Evolutionary conservation across 1,139 yeast genomes (phyloP), one percentile per base, ranked within the genome.

Genomic region (Meyerozyma elateridarum): DNA sequence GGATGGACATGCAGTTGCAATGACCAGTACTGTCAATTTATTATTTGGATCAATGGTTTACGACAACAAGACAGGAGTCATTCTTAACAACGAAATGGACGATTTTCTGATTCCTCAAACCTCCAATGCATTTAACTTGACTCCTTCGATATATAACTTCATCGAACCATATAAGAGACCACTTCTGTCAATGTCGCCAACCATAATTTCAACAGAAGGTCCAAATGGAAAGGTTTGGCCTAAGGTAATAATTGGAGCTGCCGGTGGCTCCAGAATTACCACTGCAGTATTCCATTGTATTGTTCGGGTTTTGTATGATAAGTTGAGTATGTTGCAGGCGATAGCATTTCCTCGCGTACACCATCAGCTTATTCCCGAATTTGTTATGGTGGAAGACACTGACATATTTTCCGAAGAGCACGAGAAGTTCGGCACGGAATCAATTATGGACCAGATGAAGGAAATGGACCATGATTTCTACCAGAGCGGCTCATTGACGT

Each of bases 11-110:
- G 85, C 96, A 0, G 89, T 91, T 4, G 68, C 87, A 3, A 67
- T 89, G 70, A 91, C 97, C 2, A 84, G 96, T 1, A 89, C 97
- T 0, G 79, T 91, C n/a, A 91, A 91, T 52, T 61, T 88, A 31
- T 56, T 76, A 30, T 91, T 88, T 56, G 98, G 97, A 0, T 79
- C 91, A 8, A 52, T 79, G 47, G 79, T 89, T 5, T 84, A 82
- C 50, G 97, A 89, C 51, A 80, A 82, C 2, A 52, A 40, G 1
- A 89, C 97, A 0, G 97, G 97, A 1, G 64, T 91, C 9, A 70
- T 91, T 6, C 61, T 91, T 48, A 91, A 91, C 59, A 80, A 87
- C 44, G 88, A 91, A 54, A 89, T 91, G 96, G 96, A 91, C 55
- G 97, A 91, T 54, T 91, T 91, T 49, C 81, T 95, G n/a, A 66